These are phyloP conservation scores for Amanita thiersii DNA, from an alignment of 768 basidiomycete genomes.

Conservation along the genomic window DNA sequence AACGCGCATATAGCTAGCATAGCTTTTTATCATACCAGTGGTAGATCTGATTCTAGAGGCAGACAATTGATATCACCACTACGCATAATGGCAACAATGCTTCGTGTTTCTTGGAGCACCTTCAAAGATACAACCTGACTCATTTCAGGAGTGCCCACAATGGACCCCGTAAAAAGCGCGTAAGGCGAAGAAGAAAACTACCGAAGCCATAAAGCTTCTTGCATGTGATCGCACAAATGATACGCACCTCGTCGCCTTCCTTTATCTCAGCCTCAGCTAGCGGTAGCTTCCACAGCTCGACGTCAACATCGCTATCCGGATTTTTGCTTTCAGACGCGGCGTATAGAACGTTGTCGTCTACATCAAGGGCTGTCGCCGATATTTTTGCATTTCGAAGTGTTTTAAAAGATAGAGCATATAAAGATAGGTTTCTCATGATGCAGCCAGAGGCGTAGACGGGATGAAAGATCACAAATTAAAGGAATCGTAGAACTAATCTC, in stretches of 20 bases:
- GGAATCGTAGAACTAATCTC: neutral
- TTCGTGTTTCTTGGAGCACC: conserved; percentile 64
- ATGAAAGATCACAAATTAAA: neutral
- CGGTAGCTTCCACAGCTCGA: conserved; percentile 49
- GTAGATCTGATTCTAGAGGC: conserved; percentile 21
- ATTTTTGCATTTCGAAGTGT: conserved; percentile 26
- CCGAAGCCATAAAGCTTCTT: neutral
- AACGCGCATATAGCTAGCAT: too few relatives aligned
- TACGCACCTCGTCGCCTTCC: conserved; percentile 14
- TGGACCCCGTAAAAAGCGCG: conserved; percentile 28
- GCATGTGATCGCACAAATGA: conserved; percentile 12
- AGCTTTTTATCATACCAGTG: conserved; percentile 29
- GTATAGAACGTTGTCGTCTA: conserved; percentile 55
- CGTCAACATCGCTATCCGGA: conserved; percentile 40
- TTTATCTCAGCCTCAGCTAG: conserved; percentile 14
- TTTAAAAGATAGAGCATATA: conserved; percentile 24
- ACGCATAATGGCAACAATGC: conserved; percentile 57
- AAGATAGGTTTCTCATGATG: conserved; percentile 43
- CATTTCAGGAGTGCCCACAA: conserved; percentile 17
- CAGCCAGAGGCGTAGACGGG: neutral
- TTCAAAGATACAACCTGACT: conserved; percentile 55
- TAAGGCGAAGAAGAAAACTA: conserved; percentile 19
- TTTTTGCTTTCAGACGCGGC: conserved; percentile 43
- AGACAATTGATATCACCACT: conserved; percentile 80
- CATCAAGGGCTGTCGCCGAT: conserved; percentile 45